Base-by-base conservation (phyloP, 805 yeast genomes). In the Priceomyces haplophilus region DNA sequence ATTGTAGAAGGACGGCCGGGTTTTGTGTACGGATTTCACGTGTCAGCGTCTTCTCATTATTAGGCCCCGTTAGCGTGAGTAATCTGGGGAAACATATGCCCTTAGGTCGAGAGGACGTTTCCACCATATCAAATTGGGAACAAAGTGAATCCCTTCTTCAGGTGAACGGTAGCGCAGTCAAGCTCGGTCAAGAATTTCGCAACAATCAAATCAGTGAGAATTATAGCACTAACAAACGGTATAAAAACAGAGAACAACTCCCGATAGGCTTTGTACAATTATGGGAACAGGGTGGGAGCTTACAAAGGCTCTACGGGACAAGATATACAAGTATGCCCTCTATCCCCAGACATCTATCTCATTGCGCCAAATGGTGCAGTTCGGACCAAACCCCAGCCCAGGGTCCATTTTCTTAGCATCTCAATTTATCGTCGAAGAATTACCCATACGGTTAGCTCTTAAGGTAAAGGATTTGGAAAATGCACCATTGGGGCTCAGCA, bases 291-390 rank as follows among this genome's bases (percentile, higher is more conserved):
- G 64, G 15, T 79, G 83, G 83, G 69, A 72, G 50, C 57, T 78
- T 30, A 74, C 81, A 7, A 58, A 63, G 20, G 53, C 68, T 25
- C 69, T 85, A 43, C 68, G 78, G 46, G 77, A 79, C 25, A 67
- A 75, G 54, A 80, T 85, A 44, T 71, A 74, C 54, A 76, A 72
- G 48, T 84, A 81, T 68, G 89, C 96, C 3, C 70, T 75, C 40
- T 74, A 82, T 48, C 85, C 88, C 10, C 93, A 90, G 35, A 86
- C 95, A 2, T 89, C 95, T 1, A 88, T 88, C 2, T 82, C 89
- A 2, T 67, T 88, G 46, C 73, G 88, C 44, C 96, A 88, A 61
- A 88, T 88, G 96, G 96, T 88, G 15, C 93, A 86, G 58, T 85
- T 88, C 66, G 96, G 97, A 2, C 81, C 83, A 7, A 69, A 76